Percentiles rank a stretch among this genome's conserved stretches.
Evolutionary conservation across 305 asterid species (phyloP).

Genomic region (Plantago coronopus): DNA sequence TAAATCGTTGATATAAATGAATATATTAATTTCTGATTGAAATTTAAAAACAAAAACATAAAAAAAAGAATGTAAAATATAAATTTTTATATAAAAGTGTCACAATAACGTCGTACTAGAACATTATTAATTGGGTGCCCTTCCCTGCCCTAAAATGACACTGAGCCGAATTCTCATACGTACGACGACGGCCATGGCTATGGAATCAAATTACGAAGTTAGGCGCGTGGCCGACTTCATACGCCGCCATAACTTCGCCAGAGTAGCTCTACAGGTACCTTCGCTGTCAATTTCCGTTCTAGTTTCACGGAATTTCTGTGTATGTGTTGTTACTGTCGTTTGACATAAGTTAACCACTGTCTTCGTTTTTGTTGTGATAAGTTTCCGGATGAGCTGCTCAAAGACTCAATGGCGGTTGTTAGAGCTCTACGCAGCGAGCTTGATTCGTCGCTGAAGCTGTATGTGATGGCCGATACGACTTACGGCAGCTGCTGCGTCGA

Average conservation of each 20-base stretch:
- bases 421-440: slow-evolving; percentile 50
- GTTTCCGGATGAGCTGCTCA: slow-evolving; percentile 79
- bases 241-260: slow-evolving; percentile 39
- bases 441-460: slow-evolving; percentile 48
- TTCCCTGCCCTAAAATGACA: no score
- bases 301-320: background rate
- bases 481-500: slow-evolving; percentile 92
- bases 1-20: no score
- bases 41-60: no score
- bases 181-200: no score
- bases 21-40: no score
- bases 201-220: slow-evolving; percentile 59
- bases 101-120: no score
- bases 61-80: no score
- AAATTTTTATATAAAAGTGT: no score
- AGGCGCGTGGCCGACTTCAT: slow-evolving; percentile 66
- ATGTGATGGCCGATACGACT: slow-evolving; percentile 91
- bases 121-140: no score
- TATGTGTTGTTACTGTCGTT: slow-evolving; percentile 1
- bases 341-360: background rate
- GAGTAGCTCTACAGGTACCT: slow-evolving; percentile 82
- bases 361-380: slow-evolving; percentile 6
- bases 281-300: background rate
- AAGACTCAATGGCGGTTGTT: slow-evolving; percentile 58
- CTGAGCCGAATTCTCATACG: no score